Evolutionary conservation across 2,329 filamentous ascomycete species (phyloP).

Genomic region (Salinomyces thailandicus): DNA sequence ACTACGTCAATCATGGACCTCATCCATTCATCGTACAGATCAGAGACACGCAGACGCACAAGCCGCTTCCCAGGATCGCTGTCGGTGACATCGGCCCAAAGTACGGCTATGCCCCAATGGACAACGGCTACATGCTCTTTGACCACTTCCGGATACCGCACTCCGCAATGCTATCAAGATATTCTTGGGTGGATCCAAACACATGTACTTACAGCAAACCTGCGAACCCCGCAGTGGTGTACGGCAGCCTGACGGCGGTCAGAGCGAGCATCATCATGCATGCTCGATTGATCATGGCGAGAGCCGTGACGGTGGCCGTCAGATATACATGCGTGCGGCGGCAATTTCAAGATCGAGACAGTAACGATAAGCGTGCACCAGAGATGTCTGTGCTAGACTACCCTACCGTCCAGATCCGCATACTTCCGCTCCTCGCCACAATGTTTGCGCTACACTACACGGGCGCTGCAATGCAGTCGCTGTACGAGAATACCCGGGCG

Average conservation of each 20-base stretch:
- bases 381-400: conserved; percentile 44
- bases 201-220: conserved; percentile 37
- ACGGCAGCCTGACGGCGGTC: conserved; percentile 41
- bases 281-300: conserved; percentile 41
- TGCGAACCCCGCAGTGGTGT: conserved; percentile 40
- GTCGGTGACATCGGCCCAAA: conserved; percentile 48
- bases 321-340: conserved; percentile 40
- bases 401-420: conserved; percentile 44
- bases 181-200: conserved; percentile 38
- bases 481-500: conserved; percentile 37
- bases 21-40: conserved; percentile 46
- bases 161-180: conserved; percentile 40
- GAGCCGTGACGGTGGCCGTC: conserved; percentile 44
- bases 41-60: conserved; percentile 38
- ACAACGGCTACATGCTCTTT: conserved; percentile 42
- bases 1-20: conserved; percentile 38
- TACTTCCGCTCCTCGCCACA: conserved; percentile 44
- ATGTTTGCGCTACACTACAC: conserved; percentile 42
- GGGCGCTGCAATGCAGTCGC: conserved; percentile 40
- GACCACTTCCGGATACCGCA: conserved; percentile 38
- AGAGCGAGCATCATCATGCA: conserved; percentile 40
- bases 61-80: conserved; percentile 38
- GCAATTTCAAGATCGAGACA: conserved; percentile 43
- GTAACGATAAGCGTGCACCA: conserved; percentile 23
- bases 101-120: conserved; percentile 39